Evolutionary conservation across 2,329 filamentous ascomycete genomes (phyloP).

Genomic region (Penicillium brevicompactum): DNA sequence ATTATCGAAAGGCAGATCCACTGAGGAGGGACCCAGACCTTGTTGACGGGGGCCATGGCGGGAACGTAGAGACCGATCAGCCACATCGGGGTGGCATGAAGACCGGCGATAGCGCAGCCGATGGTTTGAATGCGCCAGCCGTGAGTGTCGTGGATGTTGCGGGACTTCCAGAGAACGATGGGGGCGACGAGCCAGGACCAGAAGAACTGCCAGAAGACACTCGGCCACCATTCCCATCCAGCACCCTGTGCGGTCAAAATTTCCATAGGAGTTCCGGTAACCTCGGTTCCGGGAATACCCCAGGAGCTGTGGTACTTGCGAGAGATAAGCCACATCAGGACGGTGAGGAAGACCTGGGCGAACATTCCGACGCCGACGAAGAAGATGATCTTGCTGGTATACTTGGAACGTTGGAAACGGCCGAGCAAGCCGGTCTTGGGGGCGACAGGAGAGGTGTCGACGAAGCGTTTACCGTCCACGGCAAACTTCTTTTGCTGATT

Average conservation of each 20-base stretch:
- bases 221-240: conserved; percentile 65
- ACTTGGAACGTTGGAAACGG: conserved; percentile 29
- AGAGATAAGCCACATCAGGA: conserved; percentile 63
- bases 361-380: conserved; percentile 58
- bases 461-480: conserved; percentile 10
- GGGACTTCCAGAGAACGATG: conserved; percentile 60
- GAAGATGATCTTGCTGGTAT: conserved; percentile 25
- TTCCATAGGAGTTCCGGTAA: conserved; percentile 50
- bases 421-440: conserved; percentile 19
- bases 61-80: conserved; percentile 59
- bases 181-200: conserved; percentile 22
- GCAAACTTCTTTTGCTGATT: conserved; percentile 55
- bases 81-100: conserved; percentile 70
- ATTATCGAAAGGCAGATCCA: conserved; percentile 65
- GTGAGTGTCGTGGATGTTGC: conserved; percentile 64
- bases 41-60: conserved; percentile 55
- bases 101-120: conserved; percentile 49
- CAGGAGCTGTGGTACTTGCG: conserved; percentile 63
- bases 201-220: conserved; percentile 29
- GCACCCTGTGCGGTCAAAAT: conserved; percentile 34
- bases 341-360: conserved; percentile 60
- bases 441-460: conserved; percentile 6
- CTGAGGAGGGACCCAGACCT: conserved; percentile 61
- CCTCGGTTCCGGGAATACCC: conserved; percentile 54
- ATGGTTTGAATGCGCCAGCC: conserved; percentile 68